A percentile compares a stretch with the other conserved stretches of the same genome.
Evolutionary conservation across 2,329 filamentous ascomycete genomes (phyloP).

Genomic region (Amauroascus verrucosus): DNA sequence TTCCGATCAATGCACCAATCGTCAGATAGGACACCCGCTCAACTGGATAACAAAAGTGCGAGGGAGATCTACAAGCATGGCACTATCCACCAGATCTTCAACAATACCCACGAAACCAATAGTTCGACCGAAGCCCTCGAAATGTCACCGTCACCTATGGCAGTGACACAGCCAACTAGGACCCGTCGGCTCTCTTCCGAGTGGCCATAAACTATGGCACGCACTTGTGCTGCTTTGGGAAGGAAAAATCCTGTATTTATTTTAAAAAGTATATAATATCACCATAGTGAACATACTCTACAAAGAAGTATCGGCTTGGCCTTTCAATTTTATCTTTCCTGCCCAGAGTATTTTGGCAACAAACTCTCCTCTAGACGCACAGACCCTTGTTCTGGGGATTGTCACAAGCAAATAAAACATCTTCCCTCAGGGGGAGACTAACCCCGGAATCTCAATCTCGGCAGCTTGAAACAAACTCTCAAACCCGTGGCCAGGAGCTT

Average conservation of each 20-base stretch:
- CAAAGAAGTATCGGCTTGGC: too few relatives aligned
- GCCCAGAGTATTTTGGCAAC: too few relatives aligned
- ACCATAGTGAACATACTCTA: too few relatives aligned
- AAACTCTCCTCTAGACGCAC: too few relatives aligned
- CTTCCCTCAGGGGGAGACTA: too few relatives aligned
- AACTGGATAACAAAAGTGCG: background rate
- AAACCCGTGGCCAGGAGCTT: too few relatives aligned
- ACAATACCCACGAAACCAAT: background rate
- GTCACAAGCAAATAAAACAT: too few relatives aligned
- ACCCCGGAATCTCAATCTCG: too few relatives aligned
- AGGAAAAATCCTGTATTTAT: background rate
- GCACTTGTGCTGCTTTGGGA: background rate
- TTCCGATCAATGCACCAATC: slow-evolving; percentile 8
- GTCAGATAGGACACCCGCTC: background rate
- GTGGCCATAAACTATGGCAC: background rate
- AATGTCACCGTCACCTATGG: background rate
- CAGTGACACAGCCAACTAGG: background rate
- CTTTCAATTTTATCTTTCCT: too few relatives aligned
- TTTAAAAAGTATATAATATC: too few relatives aligned
- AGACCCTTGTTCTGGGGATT: too few relatives aligned
- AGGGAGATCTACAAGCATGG: slow-evolving; percentile 12
- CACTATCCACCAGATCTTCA: slow-evolving; percentile 12
- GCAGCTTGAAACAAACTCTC: too few relatives aligned
- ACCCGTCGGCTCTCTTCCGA: background rate
- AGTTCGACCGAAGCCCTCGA: background rate